Conservation (phyloP, 257 asterid species). For the Petunia secreta region DNA sequence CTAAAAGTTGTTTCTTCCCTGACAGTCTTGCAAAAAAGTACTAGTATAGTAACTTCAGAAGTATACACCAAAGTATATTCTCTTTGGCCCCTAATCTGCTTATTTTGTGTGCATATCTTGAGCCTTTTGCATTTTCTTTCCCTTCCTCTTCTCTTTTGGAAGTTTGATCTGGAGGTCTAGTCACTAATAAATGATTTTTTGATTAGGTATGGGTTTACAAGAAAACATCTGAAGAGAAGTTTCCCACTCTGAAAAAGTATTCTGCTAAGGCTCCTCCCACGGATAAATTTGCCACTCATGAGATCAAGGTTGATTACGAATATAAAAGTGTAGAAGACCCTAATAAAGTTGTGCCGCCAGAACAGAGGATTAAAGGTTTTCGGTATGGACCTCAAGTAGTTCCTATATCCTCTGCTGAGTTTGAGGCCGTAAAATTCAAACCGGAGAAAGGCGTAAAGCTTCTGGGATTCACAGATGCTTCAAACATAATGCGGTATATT, state of each 20-base stretch:
- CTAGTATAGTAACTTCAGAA: background rate
- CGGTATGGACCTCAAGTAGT: conserved; percentile 98
- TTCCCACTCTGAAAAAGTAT: conserved; percentile 88
- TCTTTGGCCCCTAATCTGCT: conserved; percentile 6
- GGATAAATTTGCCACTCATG: conserved; percentile 92
- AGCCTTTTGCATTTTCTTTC: background rate
- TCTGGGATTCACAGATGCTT: conserved; percentile 82
- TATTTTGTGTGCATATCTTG: background rate
- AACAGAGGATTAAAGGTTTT: conserved; percentile 92
- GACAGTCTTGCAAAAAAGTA: background rate
- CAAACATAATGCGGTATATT: conserved; percentile 87
- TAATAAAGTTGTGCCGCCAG: conserved; percentile 83
- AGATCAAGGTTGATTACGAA: conserved; percentile 81
- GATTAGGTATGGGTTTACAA: conserved; percentile 95
- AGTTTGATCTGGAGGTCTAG: background rate
- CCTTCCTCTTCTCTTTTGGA: conserved; percentile 9
- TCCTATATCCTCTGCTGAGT: conserved; percentile 91
- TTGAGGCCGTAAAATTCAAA: conserved; percentile 93
- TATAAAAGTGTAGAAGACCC: conserved; percentile 65
- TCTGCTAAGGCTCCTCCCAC: conserved; percentile 90
- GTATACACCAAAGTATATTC: background rate
- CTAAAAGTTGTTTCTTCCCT: conserved; percentile 7
- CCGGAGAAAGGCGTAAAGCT: conserved; percentile 96
- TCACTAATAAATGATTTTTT: conserved; percentile 11
- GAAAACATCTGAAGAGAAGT: conserved; percentile 88